Conservation (phyloP, 768 basidiomycete species). For the Peribolospora baueri region DNA sequence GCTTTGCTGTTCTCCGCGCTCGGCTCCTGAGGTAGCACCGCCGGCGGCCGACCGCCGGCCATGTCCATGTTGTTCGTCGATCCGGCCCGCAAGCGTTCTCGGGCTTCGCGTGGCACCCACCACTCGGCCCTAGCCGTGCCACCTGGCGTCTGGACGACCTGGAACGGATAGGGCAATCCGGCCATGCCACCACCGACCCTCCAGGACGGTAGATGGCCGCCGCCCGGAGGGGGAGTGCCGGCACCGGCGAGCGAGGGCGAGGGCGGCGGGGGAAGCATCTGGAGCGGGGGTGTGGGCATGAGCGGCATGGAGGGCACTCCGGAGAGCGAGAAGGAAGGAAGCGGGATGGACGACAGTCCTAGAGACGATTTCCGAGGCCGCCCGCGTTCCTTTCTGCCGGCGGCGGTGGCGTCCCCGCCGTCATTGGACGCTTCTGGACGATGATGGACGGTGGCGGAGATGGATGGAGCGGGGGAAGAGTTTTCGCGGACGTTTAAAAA, state of each 20-base stretch:
- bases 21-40: background rate
- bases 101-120: too few relatives aligned
- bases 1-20: conserved; percentile 1
- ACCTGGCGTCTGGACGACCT: conserved; percentile 9
- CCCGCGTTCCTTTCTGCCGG: too few relatives aligned
- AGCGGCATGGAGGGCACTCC: background rate
- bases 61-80: too few relatives aligned
- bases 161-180: conserved; percentile 5
- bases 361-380: too few relatives aligned
- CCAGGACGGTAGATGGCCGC: background rate
- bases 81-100: too few relatives aligned
- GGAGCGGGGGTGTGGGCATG: background rate
- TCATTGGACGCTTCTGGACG: too few relatives aligned
- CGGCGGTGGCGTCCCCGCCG: too few relatives aligned
- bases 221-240: conserved; percentile 6
- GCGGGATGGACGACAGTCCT: background rate
- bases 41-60: too few relatives aligned
- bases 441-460: too few relatives aligned
- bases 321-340: background rate
- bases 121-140: conserved; percentile 4
- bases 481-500: too few relatives aligned
- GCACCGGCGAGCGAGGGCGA: conserved; percentile 5
- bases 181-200: background rate
- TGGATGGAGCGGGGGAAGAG: too few relatives aligned
- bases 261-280: conserved; percentile 6